These are phyloP conservation scores for Fusarium vanettenii DNA, from an alignment of 2,329 filamentous ascomycete species.

Conservation along the genomic window DNA sequence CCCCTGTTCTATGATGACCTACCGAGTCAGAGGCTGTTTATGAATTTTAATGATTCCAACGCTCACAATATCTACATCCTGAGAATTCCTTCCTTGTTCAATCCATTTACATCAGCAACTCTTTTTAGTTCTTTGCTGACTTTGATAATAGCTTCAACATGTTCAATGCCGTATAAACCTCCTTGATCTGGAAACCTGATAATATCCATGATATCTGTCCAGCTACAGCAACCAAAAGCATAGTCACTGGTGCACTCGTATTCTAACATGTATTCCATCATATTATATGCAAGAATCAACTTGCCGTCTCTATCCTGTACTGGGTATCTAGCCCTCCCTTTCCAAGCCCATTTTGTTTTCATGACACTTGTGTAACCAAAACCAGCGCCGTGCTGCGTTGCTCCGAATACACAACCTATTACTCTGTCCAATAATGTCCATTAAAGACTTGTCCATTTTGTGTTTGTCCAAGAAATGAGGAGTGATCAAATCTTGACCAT, in stretches of 20 bases:
- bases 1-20: constrained; percentile 53
- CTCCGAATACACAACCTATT: not conserved
- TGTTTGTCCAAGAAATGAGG: not conserved
- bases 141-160: not conserved
- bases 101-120: not conserved
- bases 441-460: not conserved
- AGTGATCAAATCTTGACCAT: constrained; percentile 47
- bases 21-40: constrained; percentile 61
- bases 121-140: not conserved
- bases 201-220: not conserved
- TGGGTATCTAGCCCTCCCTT: not conserved
- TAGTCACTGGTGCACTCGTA: not conserved
- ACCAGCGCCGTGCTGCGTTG: not conserved
- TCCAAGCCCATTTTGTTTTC: not conserved
- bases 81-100: constrained; percentile 6
- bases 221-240: not conserved
- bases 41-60: constrained; percentile 55
- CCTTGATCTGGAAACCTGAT: not conserved
- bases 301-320: not conserved
- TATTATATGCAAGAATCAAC: not conserved
- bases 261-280: not conserved
- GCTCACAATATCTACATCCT: constrained; percentile 39
- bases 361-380: not conserved
- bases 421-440: not conserved
- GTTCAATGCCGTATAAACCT: not conserved